Evolutionary conservation across 768 basidiomycete species (phyloP).

Genomic region (Psilocybe azurescens): DNA sequence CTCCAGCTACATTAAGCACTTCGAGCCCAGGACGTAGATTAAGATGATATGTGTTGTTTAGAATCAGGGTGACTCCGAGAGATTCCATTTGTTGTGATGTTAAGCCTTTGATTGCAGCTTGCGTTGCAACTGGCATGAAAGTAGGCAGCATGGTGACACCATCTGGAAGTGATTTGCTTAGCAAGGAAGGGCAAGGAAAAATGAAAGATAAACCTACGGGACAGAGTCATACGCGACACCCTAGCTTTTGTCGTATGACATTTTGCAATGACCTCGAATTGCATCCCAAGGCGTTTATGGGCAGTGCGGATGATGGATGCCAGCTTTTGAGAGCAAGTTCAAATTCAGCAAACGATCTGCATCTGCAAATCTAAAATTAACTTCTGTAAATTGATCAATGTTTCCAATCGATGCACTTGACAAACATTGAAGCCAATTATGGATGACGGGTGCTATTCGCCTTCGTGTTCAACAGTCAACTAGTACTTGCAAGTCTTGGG

Average conservation of each 20-base stretch:
- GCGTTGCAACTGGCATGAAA: slow-evolving; percentile 95
- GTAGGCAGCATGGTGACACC: slow-evolving; percentile 85
- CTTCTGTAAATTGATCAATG: slow-evolving; percentile 13
- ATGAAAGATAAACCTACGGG: slow-evolving; percentile 57
- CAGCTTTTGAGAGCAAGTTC: slow-evolving; percentile 19
- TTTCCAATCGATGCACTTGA: slow-evolving; percentile 4
- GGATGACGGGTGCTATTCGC: not conserved
- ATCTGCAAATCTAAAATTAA: not conserved
- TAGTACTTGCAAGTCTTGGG: not conserved
- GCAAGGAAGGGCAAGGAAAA: not conserved
- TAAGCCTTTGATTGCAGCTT: slow-evolving; percentile 91
- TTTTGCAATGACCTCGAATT: slow-evolving; percentile 83
- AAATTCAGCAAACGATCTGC: slow-evolving; percentile 3
- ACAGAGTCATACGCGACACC: slow-evolving; percentile 83
- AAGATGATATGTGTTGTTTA: slow-evolving; percentile 92
- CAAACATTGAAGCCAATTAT: slow-evolving; percentile 8
- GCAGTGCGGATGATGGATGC: slow-evolving; percentile 16
- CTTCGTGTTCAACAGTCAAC: not conserved
- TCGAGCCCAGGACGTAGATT: slow-evolving; percentile 84
- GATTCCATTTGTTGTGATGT: slow-evolving; percentile 84
- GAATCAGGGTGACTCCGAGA: slow-evolving; percentile 79
- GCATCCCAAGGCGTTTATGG: slow-evolving; percentile 50
- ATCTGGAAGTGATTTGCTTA: slow-evolving; percentile 46
- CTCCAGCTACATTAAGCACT: slow-evolving; percentile 75
- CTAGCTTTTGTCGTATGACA: slow-evolving; percentile 84